Evolutionary conservation across 2,329 filamentous ascomycete genomes (phyloP).

Genomic region (Beauveria medogensis): DNA sequence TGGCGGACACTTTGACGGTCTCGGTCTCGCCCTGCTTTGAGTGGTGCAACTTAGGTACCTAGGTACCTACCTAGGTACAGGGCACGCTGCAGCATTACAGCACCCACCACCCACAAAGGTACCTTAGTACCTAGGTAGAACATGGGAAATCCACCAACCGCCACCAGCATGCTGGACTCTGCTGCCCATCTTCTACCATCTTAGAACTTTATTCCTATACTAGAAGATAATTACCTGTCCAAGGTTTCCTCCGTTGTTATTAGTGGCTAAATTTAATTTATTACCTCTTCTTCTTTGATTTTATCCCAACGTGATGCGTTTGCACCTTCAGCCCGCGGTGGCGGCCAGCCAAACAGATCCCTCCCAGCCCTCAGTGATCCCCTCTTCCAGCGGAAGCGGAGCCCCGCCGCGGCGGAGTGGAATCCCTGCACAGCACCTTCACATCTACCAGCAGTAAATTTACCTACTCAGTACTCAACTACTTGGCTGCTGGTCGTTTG

Average conservation of each 20-base stretch:
- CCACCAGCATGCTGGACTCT: neutral
- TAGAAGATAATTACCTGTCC: too few species aligned
- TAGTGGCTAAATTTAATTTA: neutral
- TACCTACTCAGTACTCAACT: neutral
- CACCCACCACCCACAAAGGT: neutral
- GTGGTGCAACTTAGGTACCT: neutral
- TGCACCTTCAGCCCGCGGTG: neutral
- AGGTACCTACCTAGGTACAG: neutral
- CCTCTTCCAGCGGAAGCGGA: constrained; percentile 1
- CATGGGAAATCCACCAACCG: neutral
- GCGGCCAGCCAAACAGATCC: neutral
- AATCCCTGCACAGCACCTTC: neutral
- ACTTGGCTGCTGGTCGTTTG: neutral
- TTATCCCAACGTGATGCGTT: neutral
- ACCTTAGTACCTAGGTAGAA: too few species aligned
- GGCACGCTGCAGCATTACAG: neutral
- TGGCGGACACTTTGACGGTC: neutral
- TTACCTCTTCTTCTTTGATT: neutral
- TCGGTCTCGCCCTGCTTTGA: neutral
- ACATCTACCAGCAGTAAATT: neutral
- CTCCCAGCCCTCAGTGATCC: neutral
- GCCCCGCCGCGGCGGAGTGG: neutral
- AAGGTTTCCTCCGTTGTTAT: neutral
- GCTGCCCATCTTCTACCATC: neutral
- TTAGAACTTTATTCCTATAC: neutral